These are phyloP conservation scores for Termitomyces sp. DNA, from an alignment of 768 basidiomycete genomes.

Conservation along the genomic window DNA sequence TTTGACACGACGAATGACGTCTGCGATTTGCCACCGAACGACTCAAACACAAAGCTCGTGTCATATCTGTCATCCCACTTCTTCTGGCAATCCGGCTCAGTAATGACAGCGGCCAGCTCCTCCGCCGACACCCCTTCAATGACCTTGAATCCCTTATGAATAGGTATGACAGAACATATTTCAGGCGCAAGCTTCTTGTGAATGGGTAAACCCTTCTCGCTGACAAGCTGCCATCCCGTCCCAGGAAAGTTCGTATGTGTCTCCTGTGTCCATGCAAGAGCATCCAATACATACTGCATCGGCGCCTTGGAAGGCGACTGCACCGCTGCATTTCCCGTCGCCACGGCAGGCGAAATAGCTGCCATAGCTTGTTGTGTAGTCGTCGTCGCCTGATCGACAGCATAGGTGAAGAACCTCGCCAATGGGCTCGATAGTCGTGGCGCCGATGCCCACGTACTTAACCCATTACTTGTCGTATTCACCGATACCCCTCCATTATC, in stretches of 20 bases:
- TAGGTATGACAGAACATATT: constrained; percentile 75
- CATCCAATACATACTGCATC: constrained; percentile 79
- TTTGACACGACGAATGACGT: constrained; percentile 72
- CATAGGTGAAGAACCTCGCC: constrained; percentile 65
- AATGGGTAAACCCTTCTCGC: constrained; percentile 71
- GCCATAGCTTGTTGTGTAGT: constrained; percentile 78
- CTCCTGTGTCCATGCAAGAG: constrained; percentile 73
- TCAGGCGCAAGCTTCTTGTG: constrained; percentile 72
- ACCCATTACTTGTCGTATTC: constrained; percentile 10
- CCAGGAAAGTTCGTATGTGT: constrained; percentile 54
- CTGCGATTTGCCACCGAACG: constrained; percentile 68
- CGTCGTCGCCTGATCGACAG: constrained; percentile 66
- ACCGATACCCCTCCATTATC: constrained; percentile 16
- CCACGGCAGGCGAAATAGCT: constrained; percentile 58
- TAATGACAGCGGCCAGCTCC: constrained; percentile 74
- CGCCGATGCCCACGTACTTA: constrained; percentile 45
- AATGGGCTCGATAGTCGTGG: constrained; percentile 70
- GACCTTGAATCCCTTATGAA: constrained; percentile 86
- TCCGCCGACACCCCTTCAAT: constrained; percentile 93
- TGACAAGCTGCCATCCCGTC: constrained; percentile 71
- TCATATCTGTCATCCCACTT: constrained; percentile 88
- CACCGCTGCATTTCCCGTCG: constrained; percentile 31
- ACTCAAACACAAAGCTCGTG: constrained; percentile 62
- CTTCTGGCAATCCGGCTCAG: constrained; percentile 64
- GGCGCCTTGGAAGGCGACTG: constrained; percentile 60